These are phyloP conservation scores for Pterocarpus macrocarpus DNA, from an alignment of 306 rosid genomes.

Conservation along the genomic window DNA sequence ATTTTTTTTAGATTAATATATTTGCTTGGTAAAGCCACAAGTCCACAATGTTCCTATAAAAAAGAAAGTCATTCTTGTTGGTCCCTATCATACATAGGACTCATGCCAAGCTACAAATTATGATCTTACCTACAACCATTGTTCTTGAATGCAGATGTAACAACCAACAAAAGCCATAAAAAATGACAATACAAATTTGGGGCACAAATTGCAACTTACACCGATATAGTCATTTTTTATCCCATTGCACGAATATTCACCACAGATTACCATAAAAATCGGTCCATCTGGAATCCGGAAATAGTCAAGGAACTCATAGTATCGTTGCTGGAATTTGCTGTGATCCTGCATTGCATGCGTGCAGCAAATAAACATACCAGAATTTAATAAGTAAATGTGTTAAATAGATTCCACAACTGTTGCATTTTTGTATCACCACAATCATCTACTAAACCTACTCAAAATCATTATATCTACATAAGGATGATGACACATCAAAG, in stretches of 20 bases:
- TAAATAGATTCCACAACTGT: background rate
- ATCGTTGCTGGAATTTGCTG: constrained; percentile 80
- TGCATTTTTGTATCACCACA: constrained; percentile 1
- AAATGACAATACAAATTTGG: constrained; percentile 23
- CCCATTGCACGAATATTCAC: constrained; percentile 74
- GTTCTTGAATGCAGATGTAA: constrained; percentile 22
- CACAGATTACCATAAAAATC: constrained; percentile 76
- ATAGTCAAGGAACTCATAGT: constrained; percentile 84
- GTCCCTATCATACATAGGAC: background rate
- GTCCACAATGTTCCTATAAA: no score
- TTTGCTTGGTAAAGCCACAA: constrained; percentile 8
- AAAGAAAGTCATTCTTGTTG: background rate
- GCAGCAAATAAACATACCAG: background rate
- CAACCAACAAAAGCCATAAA: constrained; percentile 16
- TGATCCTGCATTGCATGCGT: constrained; percentile 68
- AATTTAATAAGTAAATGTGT: background rate
- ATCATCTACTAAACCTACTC: constrained; percentile 23
- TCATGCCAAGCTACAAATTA: background rate
- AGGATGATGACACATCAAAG: background rate
- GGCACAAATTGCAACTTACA: constrained; percentile 56
- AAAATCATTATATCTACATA: constrained; percentile 3
- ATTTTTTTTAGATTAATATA: constrained; percentile 1
- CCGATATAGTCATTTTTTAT: constrained; percentile 74
- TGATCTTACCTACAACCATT: background rate
- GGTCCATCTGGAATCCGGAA: constrained; percentile 86